These are phyloP conservation scores for Pholiota molesta DNA, from an alignment of 768 basidiomycete genomes.

Conservation along the genomic window DNA sequence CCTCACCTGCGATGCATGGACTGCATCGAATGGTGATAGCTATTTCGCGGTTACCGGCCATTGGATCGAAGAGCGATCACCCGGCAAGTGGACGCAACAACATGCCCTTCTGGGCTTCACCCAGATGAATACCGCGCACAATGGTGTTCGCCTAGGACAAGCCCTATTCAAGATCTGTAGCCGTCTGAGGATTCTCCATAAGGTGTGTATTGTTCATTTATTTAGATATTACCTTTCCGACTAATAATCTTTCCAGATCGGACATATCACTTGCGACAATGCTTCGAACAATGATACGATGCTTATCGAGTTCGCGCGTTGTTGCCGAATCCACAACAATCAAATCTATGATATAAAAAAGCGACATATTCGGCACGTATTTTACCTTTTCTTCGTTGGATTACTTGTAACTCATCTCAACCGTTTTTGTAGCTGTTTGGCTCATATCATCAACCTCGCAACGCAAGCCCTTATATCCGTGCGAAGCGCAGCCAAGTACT, in stretches of 20 bases:
- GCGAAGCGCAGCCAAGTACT: constrained; percentile 28
- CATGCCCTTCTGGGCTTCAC: constrained; percentile 35
- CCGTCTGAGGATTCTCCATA: constrained; percentile 29
- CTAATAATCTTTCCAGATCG: constrained; percentile 27
- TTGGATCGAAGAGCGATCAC: constrained; percentile 33
- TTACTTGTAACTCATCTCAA: too few species aligned
- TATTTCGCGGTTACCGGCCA: constrained; percentile 42
- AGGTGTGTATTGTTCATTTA: too few species aligned
- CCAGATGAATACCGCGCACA: constrained; percentile 38
- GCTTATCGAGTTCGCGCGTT: constrained; percentile 26
- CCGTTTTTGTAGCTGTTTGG: constrained; percentile 14
- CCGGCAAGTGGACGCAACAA: constrained; percentile 30
- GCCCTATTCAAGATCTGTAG: constrained; percentile 37
- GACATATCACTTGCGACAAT: constrained; percentile 42
- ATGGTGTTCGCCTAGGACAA: constrained; percentile 35
- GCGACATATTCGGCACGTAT: constrained; percentile 20
- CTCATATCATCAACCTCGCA: constrained; percentile 38
- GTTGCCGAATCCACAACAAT: neutral
- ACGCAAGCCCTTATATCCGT: constrained; percentile 33
- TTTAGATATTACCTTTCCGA: too few species aligned
- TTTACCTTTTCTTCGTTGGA: too few species aligned
- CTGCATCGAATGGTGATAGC: constrained; percentile 34
- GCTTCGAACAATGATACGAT: constrained; percentile 41
- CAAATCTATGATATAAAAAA: neutral
- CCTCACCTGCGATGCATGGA: constrained; percentile 41